Conservation (phyloP, 768 basidiomycete genomes). For the Basidioascus undulatus region DNA sequence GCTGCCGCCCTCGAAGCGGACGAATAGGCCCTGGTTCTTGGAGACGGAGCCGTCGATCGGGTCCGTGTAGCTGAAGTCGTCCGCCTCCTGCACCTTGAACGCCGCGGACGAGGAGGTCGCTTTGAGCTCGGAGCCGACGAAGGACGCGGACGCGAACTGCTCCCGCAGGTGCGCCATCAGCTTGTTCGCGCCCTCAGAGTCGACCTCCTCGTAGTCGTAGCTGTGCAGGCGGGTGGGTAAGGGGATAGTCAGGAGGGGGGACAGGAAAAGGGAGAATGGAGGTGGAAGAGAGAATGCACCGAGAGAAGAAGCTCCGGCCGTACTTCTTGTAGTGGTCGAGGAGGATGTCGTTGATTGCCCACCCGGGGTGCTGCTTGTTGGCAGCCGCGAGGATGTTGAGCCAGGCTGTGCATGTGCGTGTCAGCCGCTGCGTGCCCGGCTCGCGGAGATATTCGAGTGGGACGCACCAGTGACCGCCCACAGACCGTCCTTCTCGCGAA, state of each 20-base stretch:
- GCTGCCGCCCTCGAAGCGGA: slow-evolving; percentile 73
- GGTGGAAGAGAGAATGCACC: slow-evolving; percentile 13
- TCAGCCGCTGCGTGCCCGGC: neutral
- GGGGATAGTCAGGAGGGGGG: neutral
- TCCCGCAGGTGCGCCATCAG: slow-evolving; percentile 56
- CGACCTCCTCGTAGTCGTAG: slow-evolving; percentile 96
- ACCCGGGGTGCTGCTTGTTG: slow-evolving; percentile 31
- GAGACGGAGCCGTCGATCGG: slow-evolving; percentile 89
- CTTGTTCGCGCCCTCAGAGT: slow-evolving; percentile 67
- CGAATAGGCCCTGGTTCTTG: slow-evolving; percentile 85
- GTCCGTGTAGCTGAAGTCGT: slow-evolving; percentile 89
- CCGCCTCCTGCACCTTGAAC: slow-evolving; percentile 52
- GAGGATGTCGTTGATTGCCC: slow-evolving; percentile 63
- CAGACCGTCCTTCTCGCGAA: slow-evolving; percentile 95
- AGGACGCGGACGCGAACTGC: slow-evolving; percentile 33
- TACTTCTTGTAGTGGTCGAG: slow-evolving; percentile 70
- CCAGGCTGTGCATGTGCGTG: slow-evolving; percentile 40
- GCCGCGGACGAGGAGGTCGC: slow-evolving; percentile 40
- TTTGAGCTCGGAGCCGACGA: slow-evolving; percentile 40
- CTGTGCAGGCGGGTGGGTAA: slow-evolving; percentile 16
- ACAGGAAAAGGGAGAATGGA: neutral
- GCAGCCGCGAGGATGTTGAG: slow-evolving; percentile 79
- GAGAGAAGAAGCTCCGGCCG: slow-evolving; percentile 93
- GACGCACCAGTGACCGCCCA: slow-evolving; percentile 87
- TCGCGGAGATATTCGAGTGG: neutral